Evolutionary conservation across 2,329 filamentous ascomycete genomes (phyloP).

Genomic region (Thyridium curvatum): DNA sequence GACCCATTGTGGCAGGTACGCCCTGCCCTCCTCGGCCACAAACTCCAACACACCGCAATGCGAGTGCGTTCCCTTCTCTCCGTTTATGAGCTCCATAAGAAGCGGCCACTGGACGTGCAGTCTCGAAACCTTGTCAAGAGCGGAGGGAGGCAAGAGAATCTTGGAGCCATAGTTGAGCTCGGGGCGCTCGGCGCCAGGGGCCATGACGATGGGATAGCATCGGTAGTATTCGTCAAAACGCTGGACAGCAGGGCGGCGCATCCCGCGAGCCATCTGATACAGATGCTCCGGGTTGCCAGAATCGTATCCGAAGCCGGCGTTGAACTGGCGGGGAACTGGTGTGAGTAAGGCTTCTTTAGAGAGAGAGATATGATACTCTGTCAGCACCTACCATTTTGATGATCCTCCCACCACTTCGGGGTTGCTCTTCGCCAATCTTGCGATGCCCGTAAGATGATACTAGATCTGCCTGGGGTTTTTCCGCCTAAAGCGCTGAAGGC

Average conservation of each 20-base stretch:
- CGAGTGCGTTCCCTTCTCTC: conserved; percentile 70
- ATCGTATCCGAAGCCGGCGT: conserved; percentile 36
- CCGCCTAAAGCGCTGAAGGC: no score
- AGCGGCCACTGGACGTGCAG: conserved; percentile 96
- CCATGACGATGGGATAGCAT: conserved; percentile 93
- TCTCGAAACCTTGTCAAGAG: conserved; percentile 91
- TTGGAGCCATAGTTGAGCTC: conserved; percentile 96
- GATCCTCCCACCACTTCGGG: no score
- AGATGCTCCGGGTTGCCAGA: conserved; percentile 40
- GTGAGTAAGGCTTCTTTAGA: neutral
- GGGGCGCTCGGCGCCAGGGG: conserved; percentile 80
- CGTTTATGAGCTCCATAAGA: conserved; percentile 93
- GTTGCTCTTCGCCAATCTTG: no score
- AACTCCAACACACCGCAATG: conserved; percentile 97
- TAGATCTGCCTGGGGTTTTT: no score
- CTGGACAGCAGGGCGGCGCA: conserved; percentile 49
- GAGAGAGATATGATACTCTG: no score
- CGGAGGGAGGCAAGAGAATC: conserved; percentile 93
- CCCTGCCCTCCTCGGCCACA: conserved; percentile 92
- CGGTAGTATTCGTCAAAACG: conserved; percentile 98
- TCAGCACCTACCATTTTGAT: conserved; percentile 13
- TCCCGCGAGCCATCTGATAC: conserved; percentile 39
- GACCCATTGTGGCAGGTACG: conserved; percentile 94
- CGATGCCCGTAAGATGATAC: no score
- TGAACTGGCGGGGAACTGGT: conserved; percentile 17